phyloP scores from a whole-genome alignment of 2,329 filamentous ascomycete genomes.

The Colletotrichum scovillei region DNA sequence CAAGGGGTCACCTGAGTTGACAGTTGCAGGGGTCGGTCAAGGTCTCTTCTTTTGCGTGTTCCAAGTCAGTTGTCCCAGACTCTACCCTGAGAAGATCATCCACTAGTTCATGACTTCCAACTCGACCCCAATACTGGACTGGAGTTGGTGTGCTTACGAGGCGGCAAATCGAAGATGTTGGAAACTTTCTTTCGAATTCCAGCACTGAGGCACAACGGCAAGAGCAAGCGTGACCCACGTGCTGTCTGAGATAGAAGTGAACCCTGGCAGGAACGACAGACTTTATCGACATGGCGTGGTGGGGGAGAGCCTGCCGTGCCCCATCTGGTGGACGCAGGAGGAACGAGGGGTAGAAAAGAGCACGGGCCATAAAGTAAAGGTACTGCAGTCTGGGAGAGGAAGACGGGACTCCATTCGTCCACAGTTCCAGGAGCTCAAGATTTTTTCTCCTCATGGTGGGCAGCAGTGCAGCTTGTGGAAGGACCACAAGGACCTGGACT shows the following conservation, averaged over 20 bases:
- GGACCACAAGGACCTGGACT: background rate
- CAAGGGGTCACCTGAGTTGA: background rate
- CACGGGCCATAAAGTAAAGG: constrained; percentile 4
- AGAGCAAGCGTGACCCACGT: constrained; percentile 7
- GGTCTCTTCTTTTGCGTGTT: background rate
- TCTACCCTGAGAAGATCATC: background rate
- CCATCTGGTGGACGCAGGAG: constrained; percentile 3
- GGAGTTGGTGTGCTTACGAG: no score
- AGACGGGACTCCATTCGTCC: background rate
- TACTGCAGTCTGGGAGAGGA: background rate
- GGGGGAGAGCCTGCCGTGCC: background rate
- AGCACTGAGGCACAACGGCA: constrained; percentile 1
- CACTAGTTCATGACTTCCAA: background rate
- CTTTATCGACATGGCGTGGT: constrained; percentile 16
- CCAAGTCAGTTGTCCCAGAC: background rate
- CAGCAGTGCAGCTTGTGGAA: constrained; percentile 10
- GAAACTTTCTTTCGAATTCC: constrained; percentile 5
- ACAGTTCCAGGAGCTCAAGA: constrained; percentile 3
- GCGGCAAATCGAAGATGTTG: no score
- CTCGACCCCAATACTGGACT: no score
- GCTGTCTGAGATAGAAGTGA: constrained; percentile 19
- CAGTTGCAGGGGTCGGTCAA: background rate
- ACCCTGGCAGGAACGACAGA: constrained; percentile 11
- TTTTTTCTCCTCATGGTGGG: constrained; percentile 1
- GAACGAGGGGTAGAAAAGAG: constrained; percentile 15